phyloP scores from a whole-genome alignment of 1,284 basidiomycete genomes.

The Rhodotorula sp. region DNA sequence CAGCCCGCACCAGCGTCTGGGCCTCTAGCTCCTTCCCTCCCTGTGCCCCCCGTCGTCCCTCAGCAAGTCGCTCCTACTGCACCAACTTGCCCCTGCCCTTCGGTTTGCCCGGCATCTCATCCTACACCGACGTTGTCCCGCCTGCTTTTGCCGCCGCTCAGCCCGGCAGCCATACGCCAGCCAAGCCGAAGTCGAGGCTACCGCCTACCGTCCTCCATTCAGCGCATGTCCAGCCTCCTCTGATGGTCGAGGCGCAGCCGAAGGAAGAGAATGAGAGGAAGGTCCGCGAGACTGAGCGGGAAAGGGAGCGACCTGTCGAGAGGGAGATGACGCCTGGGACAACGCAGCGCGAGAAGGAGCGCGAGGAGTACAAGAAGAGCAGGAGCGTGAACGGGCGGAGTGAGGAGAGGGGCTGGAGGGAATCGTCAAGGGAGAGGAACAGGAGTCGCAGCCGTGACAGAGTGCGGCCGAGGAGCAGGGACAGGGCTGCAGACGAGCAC shows the following conservation, averaged over 20 bases:
- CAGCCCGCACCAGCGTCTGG: background rate
- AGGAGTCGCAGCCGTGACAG: background rate
- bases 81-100: background rate
- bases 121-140: no score
- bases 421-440: background rate
- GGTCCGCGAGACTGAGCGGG: background rate
- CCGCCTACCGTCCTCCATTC: no score
- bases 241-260: background rate
- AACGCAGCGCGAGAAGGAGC: constrained; percentile 14
- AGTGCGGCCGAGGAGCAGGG: background rate
- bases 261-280: background rate
- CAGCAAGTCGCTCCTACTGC: background rate
- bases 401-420: background rate
- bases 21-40: background rate
- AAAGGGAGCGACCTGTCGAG: background rate
- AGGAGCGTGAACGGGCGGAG: background rate
- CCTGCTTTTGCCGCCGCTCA: background rate
- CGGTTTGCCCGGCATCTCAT: background rate
- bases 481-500: background rate
- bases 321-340: background rate
- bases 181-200: no score
- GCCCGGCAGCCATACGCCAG: background rate
- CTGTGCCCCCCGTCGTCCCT: background rate
- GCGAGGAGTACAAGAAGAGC: background rate
- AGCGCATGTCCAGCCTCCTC: no score